Percentiles rank a stretch among this genome's conserved stretches.
These are phyloP conservation scores for Trichoderma erinaceum DNA, from an alignment of 495 filamentous ascomycete species.

Conservation along the genomic window DNA sequence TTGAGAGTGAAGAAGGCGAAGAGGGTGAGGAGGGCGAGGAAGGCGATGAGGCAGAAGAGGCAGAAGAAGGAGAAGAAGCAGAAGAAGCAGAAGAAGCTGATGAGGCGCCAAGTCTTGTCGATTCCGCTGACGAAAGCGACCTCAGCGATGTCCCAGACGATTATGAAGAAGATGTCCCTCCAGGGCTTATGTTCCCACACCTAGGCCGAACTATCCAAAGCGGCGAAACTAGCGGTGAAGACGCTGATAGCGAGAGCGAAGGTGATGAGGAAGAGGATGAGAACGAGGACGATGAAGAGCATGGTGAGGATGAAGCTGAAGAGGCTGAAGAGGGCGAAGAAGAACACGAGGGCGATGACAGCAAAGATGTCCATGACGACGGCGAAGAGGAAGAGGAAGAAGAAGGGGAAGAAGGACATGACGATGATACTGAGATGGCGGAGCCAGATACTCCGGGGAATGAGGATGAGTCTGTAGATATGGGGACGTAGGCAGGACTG, in stretches of 20 bases:
- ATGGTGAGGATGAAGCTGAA: slow-evolving; percentile 25
- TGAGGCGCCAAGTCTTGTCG: slow-evolving; percentile 50
- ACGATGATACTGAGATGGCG: slow-evolving; percentile 16
- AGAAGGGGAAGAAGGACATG: slow-evolving; percentile 20
- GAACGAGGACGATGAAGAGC: slow-evolving; percentile 21
- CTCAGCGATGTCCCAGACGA: slow-evolving; percentile 60
- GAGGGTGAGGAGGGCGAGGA: too few species aligned
- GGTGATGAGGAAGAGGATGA: slow-evolving; percentile 24
- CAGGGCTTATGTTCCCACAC: slow-evolving; percentile 42
- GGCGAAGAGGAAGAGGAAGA: slow-evolving; percentile 23
- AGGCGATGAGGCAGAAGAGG: too few species aligned
- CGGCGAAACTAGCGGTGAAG: slow-evolving; percentile 18
- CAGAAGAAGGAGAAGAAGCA: too few species aligned
- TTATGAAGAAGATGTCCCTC: slow-evolving; percentile 41
- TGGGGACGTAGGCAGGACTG: not conserved
- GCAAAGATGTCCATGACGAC: slow-evolving; percentile 20
- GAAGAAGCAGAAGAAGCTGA: not conserved
- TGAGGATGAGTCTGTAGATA: slow-evolving; percentile 2
- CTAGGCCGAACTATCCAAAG: slow-evolving; percentile 31
- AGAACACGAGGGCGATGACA: slow-evolving; percentile 18
- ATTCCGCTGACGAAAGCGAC: slow-evolving; percentile 76
- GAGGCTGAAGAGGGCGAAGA: slow-evolving; percentile 25
- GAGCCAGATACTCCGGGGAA: not conserved
- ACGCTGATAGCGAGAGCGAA: slow-evolving; percentile 26
- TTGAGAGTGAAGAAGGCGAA: slow-evolving; percentile 20